Evolutionary conservation across 2,329 filamentous ascomycete species (phyloP).

Genomic region (Fusarium protoensiforme): DNA sequence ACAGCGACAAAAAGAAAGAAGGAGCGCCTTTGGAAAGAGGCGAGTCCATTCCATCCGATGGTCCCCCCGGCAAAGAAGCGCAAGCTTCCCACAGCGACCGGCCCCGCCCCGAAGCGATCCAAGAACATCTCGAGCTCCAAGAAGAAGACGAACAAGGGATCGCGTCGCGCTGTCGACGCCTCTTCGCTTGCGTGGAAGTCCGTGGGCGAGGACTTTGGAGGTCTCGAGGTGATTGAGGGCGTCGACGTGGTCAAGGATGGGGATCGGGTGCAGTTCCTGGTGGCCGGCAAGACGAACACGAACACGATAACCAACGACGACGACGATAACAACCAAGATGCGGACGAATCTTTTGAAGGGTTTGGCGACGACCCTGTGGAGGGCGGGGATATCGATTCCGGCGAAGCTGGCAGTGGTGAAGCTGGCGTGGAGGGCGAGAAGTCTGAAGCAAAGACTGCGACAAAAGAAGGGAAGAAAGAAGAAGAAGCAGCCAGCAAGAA

Average conservation of each 20-base stretch:
- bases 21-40: slow-evolving; percentile 13
- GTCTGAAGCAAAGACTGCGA: slow-evolving; percentile 44
- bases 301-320: slow-evolving; percentile 46
- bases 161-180: slow-evolving; percentile 53
- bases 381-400: slow-evolving; percentile 46
- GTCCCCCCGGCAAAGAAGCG: slow-evolving; percentile 50
- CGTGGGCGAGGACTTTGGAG: slow-evolving; percentile 94
- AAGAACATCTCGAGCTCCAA: slow-evolving; percentile 44
- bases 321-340: slow-evolving; percentile 40
- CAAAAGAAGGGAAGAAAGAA: slow-evolving; percentile 43
- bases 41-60: slow-evolving; percentile 40
- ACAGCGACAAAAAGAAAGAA: not conserved
- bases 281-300: slow-evolving; percentile 55
- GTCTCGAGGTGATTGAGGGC: slow-evolving; percentile 89
- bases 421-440: slow-evolving; percentile 44
- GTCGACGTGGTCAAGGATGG: slow-evolving; percentile 84
- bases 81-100: slow-evolving; percentile 49
- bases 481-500: slow-evolving; percentile 27
- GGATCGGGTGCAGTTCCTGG: slow-evolving; percentile 67
- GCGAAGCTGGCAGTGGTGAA: slow-evolving; percentile 47
- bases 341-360: slow-evolving; percentile 72
- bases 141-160: slow-evolving; percentile 38
- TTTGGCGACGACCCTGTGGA: slow-evolving; percentile 64
- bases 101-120: slow-evolving; percentile 50
- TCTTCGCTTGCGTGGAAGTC: slow-evolving; percentile 71